Evolutionary conservation across 2,329 filamentous ascomycete genomes (phyloP), one percentile per base, ranked within the genome.

Genomic region (Pseudonectria buxi): DNA sequence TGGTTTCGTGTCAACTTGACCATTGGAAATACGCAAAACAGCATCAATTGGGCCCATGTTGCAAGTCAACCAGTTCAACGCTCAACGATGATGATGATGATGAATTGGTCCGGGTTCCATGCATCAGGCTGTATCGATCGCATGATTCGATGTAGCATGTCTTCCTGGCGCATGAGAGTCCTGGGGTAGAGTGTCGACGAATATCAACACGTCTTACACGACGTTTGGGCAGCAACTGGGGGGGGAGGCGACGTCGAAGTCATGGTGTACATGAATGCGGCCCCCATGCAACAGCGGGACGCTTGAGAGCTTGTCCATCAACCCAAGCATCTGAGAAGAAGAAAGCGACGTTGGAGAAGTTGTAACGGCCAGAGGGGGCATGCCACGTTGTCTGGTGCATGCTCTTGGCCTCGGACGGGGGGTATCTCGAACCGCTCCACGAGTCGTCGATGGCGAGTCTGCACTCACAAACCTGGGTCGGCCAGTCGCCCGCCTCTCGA

Each of bases 331-430:
- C 18, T 22, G 18, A 22, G 18, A 22, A 22, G 18, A 22, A 9
- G 5, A 22, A 9, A 22, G 30, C 24, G 44, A 38, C 40, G 40
- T 4, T 37, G 40, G 29, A 32, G 42, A 40, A 44, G 35, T 32
- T 35, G 24, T 18, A 28, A 40, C 28, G 31, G 31, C 51, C 51
- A 54, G 45, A 51, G 33, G 43, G 37, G 28, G 39, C 28, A 25
- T 50, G 55, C 51, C 55, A 57, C 55, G 53, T 57, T 47, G 48
- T 45, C 33, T 45, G 30, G 26, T 33, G 35, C 32, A 32, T 41
- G 33, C 49, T 40, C 34, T 35, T 51, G 41, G 33, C 42, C 35
- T 29, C 38, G 40, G 39, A 36, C 32, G 36, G 36, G 33, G 30
- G 41, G 33, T 32, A 28, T 35, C 36, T 43, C 33, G 34, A 38